These are phyloP conservation scores for Gonium pectorale DNA, from an alignment of 139 green algal species.

Conservation along the genomic window DNA sequence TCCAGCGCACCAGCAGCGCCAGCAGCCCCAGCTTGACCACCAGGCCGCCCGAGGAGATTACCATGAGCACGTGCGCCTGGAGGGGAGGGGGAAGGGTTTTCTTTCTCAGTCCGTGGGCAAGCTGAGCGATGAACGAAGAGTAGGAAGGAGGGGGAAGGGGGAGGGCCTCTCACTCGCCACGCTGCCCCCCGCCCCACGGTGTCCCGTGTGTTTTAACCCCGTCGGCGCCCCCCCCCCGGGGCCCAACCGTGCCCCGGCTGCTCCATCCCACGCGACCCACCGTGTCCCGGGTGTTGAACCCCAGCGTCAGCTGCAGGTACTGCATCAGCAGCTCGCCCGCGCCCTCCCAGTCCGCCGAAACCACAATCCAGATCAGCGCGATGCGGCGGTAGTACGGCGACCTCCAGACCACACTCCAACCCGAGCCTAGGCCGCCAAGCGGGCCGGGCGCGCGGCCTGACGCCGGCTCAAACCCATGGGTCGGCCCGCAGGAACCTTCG, in stretches of 20 bases:
- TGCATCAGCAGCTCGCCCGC: slow-evolving; percentile 79
- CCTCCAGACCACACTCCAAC: slow-evolving; percentile 36
- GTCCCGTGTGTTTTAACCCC: too few species aligned
- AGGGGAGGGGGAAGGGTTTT: not conserved
- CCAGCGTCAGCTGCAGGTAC: slow-evolving; percentile 85
- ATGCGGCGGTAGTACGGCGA: slow-evolving; percentile 51
- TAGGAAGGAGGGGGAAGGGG: too few species aligned
- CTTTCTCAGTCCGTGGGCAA: too few species aligned
- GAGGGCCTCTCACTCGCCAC: too few species aligned
- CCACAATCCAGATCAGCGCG: slow-evolving; percentile 48
- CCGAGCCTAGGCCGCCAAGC: not conserved
- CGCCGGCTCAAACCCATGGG: not conserved
- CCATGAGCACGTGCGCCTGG: slow-evolving; percentile 66
- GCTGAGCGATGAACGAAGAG: too few species aligned
- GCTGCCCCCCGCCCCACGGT: too few species aligned
- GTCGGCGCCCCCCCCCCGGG: too few species aligned
- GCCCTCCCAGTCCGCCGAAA: slow-evolving; percentile 49
- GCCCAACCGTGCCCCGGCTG: too few species aligned
- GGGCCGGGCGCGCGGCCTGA: too few species aligned
- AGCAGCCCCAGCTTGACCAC: slow-evolving; percentile 78
- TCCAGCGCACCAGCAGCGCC: slow-evolving; percentile 55
- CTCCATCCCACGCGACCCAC: not conserved
- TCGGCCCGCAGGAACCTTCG: too few species aligned
- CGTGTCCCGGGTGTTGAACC: slow-evolving; percentile 78
- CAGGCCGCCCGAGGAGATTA: slow-evolving; percentile 72